phyloP scores from a whole-genome alignment of 129 eudicot species.

The Centaurea solstitialis region DNA sequence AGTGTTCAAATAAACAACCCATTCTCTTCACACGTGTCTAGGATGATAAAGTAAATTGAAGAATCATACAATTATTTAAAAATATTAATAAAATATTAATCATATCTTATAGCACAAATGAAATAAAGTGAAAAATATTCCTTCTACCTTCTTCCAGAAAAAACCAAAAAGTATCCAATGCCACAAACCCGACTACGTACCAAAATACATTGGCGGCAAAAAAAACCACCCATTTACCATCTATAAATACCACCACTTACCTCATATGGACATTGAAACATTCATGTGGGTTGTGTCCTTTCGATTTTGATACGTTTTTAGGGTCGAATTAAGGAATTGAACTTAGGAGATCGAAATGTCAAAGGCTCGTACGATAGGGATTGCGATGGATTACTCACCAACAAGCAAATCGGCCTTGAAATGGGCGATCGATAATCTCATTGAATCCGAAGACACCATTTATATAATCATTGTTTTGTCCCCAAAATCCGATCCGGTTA shows the following conservation, averaged over 20 bases:
- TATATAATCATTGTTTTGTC: conserved; percentile 60
- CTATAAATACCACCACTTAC: conserved; percentile 13
- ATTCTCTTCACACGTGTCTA: too few species aligned
- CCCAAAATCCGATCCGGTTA: conserved; percentile 62
- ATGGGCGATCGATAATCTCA: conserved; percentile 69
- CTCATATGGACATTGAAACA: background rate
- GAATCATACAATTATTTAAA: too few species aligned
- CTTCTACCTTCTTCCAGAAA: conserved; percentile 55
- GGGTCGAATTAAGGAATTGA: background rate
- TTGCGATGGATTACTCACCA: conserved; percentile 74
- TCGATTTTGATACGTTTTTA: background rate
- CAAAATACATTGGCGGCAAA: conserved; percentile 6
- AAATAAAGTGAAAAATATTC: background rate
- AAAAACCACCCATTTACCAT: background rate
- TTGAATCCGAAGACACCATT: conserved; percentile 51
- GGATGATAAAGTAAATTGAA: too few species aligned
- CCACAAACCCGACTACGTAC: background rate
- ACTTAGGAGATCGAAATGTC: conserved; percentile 39
- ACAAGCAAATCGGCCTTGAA: conserved; percentile 65
- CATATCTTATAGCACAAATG: background rate
- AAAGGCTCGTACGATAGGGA: conserved; percentile 57
- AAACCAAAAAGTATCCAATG: background rate
- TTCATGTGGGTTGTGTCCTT: too few species aligned
- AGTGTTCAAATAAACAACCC: too few species aligned
- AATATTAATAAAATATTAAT: too few species aligned